These are phyloP conservation scores for Puccinia coronata DNA, from an alignment of 1,284 basidiomycete genomes.

Conservation along the genomic window DNA sequence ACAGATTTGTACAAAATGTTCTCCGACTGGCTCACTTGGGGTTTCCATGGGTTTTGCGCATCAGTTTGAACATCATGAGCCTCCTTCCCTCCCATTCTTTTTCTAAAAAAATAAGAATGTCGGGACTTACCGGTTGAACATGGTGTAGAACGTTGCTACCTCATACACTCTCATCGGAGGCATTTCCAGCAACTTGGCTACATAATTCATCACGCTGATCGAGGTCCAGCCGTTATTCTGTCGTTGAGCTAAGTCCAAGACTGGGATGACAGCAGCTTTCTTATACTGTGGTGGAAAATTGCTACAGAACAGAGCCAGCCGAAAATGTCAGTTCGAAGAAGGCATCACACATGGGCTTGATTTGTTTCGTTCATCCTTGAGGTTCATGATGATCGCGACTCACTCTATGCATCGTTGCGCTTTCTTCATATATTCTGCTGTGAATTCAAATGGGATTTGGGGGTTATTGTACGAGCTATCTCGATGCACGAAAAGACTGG, in stretches of 20 bases:
- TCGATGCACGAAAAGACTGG: conserved; percentile 49
- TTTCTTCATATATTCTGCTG: conserved; percentile 74
- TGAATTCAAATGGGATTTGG: conserved; percentile 81
- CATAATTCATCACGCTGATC: conserved; percentile 98
- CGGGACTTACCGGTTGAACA: conserved; percentile 72
- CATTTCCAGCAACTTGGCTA: conserved; percentile 77
- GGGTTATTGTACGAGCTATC: conserved; percentile 46
- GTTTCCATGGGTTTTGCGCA: no score
- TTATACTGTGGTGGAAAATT: conserved; percentile 96
- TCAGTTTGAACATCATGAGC: background rate
- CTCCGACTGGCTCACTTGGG: conserved; percentile 90
- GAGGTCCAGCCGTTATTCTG: conserved; percentile 99
- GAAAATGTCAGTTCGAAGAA: no score
- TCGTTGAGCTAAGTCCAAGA: conserved; percentile 92
- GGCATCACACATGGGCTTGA: no score
- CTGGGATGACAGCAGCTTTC: conserved; percentile 89
- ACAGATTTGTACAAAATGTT: conserved; percentile 96
- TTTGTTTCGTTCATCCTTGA: no score
- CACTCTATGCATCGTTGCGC: conserved; percentile 65
- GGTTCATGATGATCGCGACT: background rate
- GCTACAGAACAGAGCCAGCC: conserved; percentile 68
- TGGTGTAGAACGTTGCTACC: conserved; percentile 98
- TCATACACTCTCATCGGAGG: conserved; percentile 99
- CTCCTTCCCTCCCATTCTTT: no score
- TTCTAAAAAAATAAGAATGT: background rate